phyloP scores from a whole-genome alignment of 257 asterid species.

The Plantago ovata region DNA sequence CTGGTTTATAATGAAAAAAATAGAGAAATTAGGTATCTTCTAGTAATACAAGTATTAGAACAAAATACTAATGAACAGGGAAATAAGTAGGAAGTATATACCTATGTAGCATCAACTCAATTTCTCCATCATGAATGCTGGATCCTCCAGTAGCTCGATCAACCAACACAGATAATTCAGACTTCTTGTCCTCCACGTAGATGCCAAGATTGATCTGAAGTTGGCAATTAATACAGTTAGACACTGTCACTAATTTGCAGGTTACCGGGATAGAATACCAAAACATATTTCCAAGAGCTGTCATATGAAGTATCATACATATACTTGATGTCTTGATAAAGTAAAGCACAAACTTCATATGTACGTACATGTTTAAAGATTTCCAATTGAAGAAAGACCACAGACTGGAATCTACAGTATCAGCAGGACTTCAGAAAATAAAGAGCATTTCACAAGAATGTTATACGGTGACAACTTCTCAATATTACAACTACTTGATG shows the following conservation, averaged over 20 bases:
- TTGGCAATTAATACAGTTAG: slow-evolving; percentile 1
- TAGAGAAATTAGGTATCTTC: slow-evolving; percentile 5
- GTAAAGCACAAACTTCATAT: too few relatives aligned
- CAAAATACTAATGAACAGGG: slow-evolving; percentile 5
- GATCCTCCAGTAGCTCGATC: slow-evolving; percentile 88
- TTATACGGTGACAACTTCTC: too few relatives aligned
- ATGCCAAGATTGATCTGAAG: slow-evolving; percentile 76
- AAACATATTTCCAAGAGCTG: neutral
- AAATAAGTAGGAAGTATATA: slow-evolving; percentile 12
- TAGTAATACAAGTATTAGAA: slow-evolving; percentile 1
- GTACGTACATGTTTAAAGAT: too few relatives aligned
- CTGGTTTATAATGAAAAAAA: slow-evolving; percentile 31
- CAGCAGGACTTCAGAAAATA: too few relatives aligned
- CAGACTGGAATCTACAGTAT: too few relatives aligned
- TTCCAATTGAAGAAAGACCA: too few relatives aligned
- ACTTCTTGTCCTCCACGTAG: slow-evolving; percentile 48
- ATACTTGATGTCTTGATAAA: too few relatives aligned
- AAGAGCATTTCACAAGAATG: too few relatives aligned
- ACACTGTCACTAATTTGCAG: slow-evolving; percentile 4
- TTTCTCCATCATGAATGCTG: slow-evolving; percentile 78
- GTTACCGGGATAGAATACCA: neutral
- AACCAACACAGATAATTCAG: slow-evolving; percentile 74
- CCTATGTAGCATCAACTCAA: slow-evolving; percentile 93
- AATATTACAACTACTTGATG: too few relatives aligned
- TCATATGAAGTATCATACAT: too few relatives aligned